Base-by-base conservation (phyloP, 768 basidiomycete genomes). In the Russula griseocarnosa region DNA sequence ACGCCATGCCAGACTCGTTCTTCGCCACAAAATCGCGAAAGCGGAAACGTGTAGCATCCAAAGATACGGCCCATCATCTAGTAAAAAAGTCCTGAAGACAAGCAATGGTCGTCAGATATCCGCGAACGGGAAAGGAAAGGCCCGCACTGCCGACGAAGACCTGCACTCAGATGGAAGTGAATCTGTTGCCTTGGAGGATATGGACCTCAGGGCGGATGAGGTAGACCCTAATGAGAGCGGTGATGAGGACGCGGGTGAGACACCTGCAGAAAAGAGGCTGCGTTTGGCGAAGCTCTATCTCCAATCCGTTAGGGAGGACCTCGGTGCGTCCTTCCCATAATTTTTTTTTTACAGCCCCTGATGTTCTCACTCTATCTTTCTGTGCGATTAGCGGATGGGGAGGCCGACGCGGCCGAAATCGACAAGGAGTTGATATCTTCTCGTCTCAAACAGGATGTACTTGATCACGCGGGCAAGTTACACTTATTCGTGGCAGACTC, bases 371-470 rank as follows among this genome's bases (percentile, higher is more conserved):
- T 38, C 32, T 34, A 18, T 24, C 32, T 36, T 32, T 50, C 4
- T 30, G 57, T 13, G 22, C 56, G 30, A 55, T 26, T 65, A 84
- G 92, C 86, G 63, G 94, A 94, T 28, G 92, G 90, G 38, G 94
- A 94, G 66, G 94, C 86, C 67, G 96, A 99, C 73, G 97, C 97
- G 5, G 94, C 92, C 1, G 95, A 98, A 69, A 86, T 98, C 30
- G 97, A 99, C 79, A 84, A 85, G 70, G 96, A 98, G 68, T 79
- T 98, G 66, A 91, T 99, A 66, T 90, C 90, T 50, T 82, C 94
- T 22, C 80, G 97, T 60, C 79, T 99, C 66, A 92, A 94, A 73
- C 86, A 94, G 73, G 96, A 98, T 76, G 94, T 96, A 6, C 74
- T 94, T 53, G 88, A 94, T 67, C 86, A 95, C 71, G 86, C 92